Base-by-base conservation (phyloP, 306 rosid species). In the Dicorynia guianensis region DNA sequence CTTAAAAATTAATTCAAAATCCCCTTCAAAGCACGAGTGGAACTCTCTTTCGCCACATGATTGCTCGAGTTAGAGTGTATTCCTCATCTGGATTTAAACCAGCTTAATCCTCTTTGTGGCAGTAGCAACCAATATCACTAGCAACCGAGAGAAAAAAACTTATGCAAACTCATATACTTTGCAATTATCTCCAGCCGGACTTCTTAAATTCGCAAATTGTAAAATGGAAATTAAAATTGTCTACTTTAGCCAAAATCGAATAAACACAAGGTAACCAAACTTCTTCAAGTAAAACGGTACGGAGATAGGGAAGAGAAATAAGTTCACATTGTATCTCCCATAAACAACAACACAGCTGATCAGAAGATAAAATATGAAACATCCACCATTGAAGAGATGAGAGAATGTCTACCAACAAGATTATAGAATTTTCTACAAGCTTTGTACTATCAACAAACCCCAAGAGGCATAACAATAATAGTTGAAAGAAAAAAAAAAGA, bases 51-150 rank as follows among this genome's bases (percentile, higher is more conserved):
- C 65, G 9, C 20, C 46, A n/a, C 1, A 25, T 40, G 19, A 11
- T 50, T 40, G 33, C 58, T 33, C 14, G 20, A 66, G 4, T 25
- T 46, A 13, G 1, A 25, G 42, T 30, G 19, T 47, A 12, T 6
- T 65, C 13, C 53, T 66, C 42, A 46, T 47, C 58, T 47, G 30
- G 43, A 4, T 7, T 30, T 11, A 67, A 80, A 75, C 20, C 76
- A 72, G 2, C 44, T 60, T 60, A 71, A 82, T 67, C 59, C 12
- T 54, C 17, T 39, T 57, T 40, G 10, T 34, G 77, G 53, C 10
- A 73, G 70, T 33, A 47, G 74, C 38, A 67, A 47, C 20, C 1
- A 25, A 65, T 19, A 52, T 44, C 67, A 33, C 63, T 39, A 19
- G 19, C 63, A 58, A 66, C 17, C 66, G 35, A 43, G 33, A 69